Conservation (phyloP, 23 red algal species). For the Cyanidium caldarium region DNA sequence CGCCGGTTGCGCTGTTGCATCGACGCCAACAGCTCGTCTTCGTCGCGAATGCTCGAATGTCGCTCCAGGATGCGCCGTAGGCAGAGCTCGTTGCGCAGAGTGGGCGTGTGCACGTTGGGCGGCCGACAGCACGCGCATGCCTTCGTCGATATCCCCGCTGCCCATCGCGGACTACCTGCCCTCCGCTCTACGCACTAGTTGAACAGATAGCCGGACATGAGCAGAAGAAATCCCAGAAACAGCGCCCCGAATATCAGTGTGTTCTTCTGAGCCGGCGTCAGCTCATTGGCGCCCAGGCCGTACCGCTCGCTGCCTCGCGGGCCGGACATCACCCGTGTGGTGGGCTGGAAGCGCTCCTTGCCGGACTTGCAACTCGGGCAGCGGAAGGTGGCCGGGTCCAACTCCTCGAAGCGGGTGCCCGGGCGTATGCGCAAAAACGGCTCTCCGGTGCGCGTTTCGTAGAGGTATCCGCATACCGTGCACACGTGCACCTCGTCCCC, state of each 20-base stretch:
- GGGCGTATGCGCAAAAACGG: conserved; percentile 19
- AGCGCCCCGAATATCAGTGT: conserved; percentile 73
- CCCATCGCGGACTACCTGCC: too few relatives aligned
- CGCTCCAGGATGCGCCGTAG: too few relatives aligned
- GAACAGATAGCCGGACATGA: conserved; percentile 72
- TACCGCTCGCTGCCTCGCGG: conserved; percentile 80
- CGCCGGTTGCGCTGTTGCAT: too few relatives aligned
- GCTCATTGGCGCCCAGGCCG: conserved; percentile 62
- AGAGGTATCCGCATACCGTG: conserved; percentile 48
- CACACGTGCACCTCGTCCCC: conserved; percentile 73
- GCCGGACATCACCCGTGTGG: conserved; percentile 68
- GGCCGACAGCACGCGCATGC: too few relatives aligned
- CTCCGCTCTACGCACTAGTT: too few relatives aligned
- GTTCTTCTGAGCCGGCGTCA: conserved; percentile 73
- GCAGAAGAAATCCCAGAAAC: conserved; percentile 27
- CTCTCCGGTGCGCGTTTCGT: conserved; percentile 55
- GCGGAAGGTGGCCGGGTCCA: conserved; percentile 31
- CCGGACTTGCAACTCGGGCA: conserved; percentile 38
- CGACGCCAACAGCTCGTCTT: too few relatives aligned
- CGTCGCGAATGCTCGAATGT: too few relatives aligned
- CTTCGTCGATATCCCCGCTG: too few relatives aligned
- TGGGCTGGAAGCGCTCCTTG: conserved; percentile 34
- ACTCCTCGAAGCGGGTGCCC: conserved; percentile 45
- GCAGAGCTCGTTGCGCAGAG: too few relatives aligned
- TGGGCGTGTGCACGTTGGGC: too few relatives aligned